phyloP scores from a whole-genome alignment of 352 stramenopile species.

The Phytopythium montanum region DNA sequence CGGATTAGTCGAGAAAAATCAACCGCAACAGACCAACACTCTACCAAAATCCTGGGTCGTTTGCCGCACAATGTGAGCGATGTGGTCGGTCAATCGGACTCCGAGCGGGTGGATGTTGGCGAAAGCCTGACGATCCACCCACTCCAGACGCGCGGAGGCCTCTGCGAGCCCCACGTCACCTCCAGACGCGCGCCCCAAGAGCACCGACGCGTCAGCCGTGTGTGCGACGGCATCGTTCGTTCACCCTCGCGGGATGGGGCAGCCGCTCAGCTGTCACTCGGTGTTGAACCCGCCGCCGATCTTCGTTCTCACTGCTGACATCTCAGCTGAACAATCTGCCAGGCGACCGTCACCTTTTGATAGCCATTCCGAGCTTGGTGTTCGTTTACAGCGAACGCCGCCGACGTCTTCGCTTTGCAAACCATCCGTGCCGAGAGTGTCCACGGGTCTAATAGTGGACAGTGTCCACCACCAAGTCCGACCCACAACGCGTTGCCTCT shows the following conservation, averaged over 20 bases:
- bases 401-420: too few relatives aligned
- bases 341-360: too few relatives aligned
- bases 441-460: too few relatives aligned
- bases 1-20: constrained; percentile 1
- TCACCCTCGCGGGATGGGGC: background rate
- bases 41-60: background rate
- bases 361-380: too few relatives aligned
- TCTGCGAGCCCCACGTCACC: too few relatives aligned
- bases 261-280: background rate
- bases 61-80: background rate
- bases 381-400: too few relatives aligned
- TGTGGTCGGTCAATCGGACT: too few relatives aligned
- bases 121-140: too few relatives aligned
- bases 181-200: background rate
- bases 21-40: background rate
- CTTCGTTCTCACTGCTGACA: background rate
- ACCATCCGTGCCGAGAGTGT: too few relatives aligned
- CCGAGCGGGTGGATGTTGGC: too few relatives aligned
- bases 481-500: background rate
- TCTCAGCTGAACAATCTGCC: background rate
- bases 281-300: background rate
- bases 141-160: too few relatives aligned
- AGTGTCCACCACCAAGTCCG: background rate
- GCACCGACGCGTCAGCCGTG: background rate
- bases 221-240: background rate